Percentiles rank a stretch among this genome's conserved stretches.
Conservation (phyloP, 2,329 filamentous ascomycete genomes). For the Botrytis deweyae region DNA sequence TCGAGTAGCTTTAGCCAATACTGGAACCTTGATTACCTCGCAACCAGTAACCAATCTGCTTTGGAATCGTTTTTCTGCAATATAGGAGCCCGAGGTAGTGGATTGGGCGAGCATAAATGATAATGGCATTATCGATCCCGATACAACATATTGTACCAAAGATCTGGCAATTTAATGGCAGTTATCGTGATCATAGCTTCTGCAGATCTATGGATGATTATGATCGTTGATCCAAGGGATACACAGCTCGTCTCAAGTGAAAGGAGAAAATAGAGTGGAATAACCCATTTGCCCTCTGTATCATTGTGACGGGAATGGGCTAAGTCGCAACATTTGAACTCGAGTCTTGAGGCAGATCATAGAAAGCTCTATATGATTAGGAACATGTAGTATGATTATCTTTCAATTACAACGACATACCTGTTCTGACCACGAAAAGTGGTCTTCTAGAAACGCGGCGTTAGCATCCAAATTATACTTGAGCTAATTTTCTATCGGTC, state of each 20-base stretch:
- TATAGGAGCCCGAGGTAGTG: neutral
- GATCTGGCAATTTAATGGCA: constrained; percentile 53
- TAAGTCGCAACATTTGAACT: neutral
- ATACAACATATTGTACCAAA: constrained; percentile 4
- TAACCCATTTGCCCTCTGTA: too few species aligned
- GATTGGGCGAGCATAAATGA: constrained; percentile 15
- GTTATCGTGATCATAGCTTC: constrained; percentile 54
- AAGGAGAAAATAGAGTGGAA: too few species aligned
- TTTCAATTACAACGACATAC: too few species aligned
- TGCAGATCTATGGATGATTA: constrained; percentile 55
- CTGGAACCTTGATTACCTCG: constrained; percentile 48
- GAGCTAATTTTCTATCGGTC: too few species aligned
- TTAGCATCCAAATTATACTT: too few species aligned
- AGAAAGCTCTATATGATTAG: too few species aligned
- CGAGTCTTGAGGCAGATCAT: neutral
- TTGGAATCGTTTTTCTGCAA: constrained; percentile 43
- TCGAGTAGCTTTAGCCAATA: neutral
- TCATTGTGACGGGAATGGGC: too few species aligned
- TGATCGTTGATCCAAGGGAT: constrained; percentile 5
- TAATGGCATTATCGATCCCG: constrained; percentile 1
- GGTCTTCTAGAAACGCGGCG: too few species aligned
- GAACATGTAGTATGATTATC: too few species aligned
- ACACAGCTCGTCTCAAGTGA: neutral
- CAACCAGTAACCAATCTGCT: constrained; percentile 55
- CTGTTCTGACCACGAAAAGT: too few species aligned